Evolutionary conservation across 148 eudicot species (phyloP).

Genomic region (Drosera capensis): DNA sequence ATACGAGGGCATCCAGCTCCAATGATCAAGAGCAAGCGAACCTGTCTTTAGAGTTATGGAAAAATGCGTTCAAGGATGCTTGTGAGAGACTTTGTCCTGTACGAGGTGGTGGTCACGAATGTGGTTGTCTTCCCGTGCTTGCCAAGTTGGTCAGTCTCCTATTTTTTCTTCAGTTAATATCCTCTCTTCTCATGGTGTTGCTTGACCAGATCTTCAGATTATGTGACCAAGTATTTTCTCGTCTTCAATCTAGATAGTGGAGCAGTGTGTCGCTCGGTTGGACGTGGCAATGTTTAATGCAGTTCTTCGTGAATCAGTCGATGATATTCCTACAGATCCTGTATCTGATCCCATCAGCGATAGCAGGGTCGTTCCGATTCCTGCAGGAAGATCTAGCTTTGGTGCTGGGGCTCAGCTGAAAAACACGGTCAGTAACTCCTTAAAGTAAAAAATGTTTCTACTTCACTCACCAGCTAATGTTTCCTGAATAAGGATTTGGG

Average conservation of each 20-base stretch:
- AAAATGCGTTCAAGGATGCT: constrained; percentile 81
- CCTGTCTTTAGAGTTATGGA: constrained; percentile 74
- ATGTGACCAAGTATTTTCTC: too few species aligned
- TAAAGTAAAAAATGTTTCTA: neutral
- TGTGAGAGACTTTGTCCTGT: constrained; percentile 75
- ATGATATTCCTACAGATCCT: constrained; percentile 90
- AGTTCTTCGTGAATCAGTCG: constrained; percentile 75
- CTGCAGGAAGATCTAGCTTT: constrained; percentile 86
- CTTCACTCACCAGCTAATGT: too few species aligned
- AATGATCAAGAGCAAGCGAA: constrained; percentile 44
- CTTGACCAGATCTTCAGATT: too few species aligned
- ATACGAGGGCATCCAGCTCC: constrained; percentile 40
- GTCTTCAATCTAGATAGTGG: constrained; percentile 54
- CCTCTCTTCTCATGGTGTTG: too few species aligned
- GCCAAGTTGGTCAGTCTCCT: constrained; percentile 52
- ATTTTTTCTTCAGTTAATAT: too few species aligned
- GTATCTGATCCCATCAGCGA: constrained; percentile 88
- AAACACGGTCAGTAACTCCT: constrained; percentile 34
- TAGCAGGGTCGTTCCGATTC: constrained; percentile 73
- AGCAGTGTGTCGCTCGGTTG: constrained; percentile 78
- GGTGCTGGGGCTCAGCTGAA: constrained; percentile 95
- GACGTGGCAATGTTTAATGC: constrained; percentile 99
- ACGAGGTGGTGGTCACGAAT: constrained; percentile 69
- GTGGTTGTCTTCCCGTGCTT: constrained; percentile 69
- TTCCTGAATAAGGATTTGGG: too few species aligned